Conservation (phyloP, 192 early-diverging fungal species). For the Mortierella hygrophila region DNA sequence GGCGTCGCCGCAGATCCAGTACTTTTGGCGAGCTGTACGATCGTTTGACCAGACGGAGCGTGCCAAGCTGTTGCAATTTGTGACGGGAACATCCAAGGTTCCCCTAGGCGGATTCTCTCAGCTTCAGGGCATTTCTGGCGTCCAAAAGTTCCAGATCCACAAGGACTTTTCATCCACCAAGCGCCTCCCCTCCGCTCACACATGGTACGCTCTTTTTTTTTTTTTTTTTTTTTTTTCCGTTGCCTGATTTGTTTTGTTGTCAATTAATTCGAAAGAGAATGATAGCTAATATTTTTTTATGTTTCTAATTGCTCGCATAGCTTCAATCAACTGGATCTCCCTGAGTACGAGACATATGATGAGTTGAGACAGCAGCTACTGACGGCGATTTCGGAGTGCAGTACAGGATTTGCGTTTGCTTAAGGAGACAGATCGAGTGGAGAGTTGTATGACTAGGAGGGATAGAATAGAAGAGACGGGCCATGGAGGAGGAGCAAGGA, state of each 20-base stretch:
- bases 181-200: conserved; percentile 96
- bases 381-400: conserved; percentile 92
- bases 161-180: conserved; percentile 90
- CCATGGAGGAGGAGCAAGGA: background rate
- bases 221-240: background rate
- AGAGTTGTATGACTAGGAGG: background rate
- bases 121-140: conserved; percentile 92
- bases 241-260: conserved; percentile 21
- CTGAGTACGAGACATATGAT: conserved; percentile 94
- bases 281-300: conserved; percentile 4
- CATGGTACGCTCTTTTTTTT: conserved; percentile 76
- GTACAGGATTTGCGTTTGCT: conserved; percentile 89
- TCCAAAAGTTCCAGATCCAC: conserved; percentile 99
- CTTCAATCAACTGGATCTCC: conserved; percentile 99
- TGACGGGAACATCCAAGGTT: conserved; percentile 97
- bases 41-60: conserved; percentile 98
- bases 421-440: conserved; percentile 1
- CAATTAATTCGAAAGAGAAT: background rate
- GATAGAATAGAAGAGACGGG: background rate
- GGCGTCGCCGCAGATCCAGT: conserved; percentile 92
- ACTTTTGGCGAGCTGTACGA: conserved; percentile 99
- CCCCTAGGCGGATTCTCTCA: conserved; percentile 96
- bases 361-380: conserved; percentile 84
- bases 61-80: conserved; percentile 97
- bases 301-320: conserved; percentile 55